Evolutionary conservation across 1,284 basidiomycete genomes (phyloP).

Genomic region (Sphaerobolus stellatus): DNA sequence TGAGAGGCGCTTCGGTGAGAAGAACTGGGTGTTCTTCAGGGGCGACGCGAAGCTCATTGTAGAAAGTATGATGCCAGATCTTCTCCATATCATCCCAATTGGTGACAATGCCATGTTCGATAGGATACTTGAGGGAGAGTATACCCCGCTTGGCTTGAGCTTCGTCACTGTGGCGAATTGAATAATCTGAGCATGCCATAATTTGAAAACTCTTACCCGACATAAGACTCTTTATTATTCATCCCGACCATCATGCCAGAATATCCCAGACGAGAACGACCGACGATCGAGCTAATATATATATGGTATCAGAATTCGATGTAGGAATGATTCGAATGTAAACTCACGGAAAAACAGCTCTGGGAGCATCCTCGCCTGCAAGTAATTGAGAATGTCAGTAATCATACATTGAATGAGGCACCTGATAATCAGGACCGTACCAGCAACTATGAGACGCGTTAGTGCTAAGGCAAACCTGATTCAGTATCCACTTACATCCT

Average conservation of each 20-base stretch:
- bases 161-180: slow-evolving; percentile 44
- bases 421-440: neutral
- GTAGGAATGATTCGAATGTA: neutral
- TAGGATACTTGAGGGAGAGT: slow-evolving; percentile 48
- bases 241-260: slow-evolving; percentile 64
- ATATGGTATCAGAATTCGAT: neutral
- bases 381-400: neutral
- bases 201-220: slow-evolving; percentile 36
- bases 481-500: slow-evolving; percentile 31
- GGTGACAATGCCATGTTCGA: neutral
- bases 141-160: slow-evolving; percentile 71
- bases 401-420: neutral
- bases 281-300: slow-evolving; percentile 53
- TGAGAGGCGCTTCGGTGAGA: slow-evolving; percentile 59
- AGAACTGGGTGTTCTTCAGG: neutral
- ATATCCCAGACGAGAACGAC: slow-evolving; percentile 60
- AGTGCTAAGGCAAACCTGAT: slow-evolving; percentile 2
- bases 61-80: slow-evolving; percentile 1
- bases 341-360: slow-evolving; percentile 58
- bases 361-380: slow-evolving; percentile 62
- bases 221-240: slow-evolving; percentile 57
- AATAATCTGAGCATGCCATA: neutral
- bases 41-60: neutral
- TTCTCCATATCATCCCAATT: slow-evolving; percentile 2
- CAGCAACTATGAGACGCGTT: slow-evolving; percentile 17